Conservation (phyloP, 306 rosid species). For the Trifolium pratense region DNA sequence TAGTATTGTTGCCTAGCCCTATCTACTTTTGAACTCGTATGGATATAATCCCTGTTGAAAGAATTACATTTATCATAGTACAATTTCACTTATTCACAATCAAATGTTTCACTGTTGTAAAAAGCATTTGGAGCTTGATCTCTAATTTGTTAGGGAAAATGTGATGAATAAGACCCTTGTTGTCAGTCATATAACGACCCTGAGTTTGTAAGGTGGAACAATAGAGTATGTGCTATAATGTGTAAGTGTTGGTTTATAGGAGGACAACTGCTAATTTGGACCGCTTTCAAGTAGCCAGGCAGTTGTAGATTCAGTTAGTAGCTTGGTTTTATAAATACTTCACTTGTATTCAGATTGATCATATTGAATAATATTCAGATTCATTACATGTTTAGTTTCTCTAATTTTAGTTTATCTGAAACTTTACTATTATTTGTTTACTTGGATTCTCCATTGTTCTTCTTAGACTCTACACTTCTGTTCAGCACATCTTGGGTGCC, state of each 20-base stretch:
- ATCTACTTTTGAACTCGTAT: background rate
- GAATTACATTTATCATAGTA: background rate
- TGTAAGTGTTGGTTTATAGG: background rate
- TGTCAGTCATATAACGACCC: background rate
- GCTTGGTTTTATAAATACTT: background rate
- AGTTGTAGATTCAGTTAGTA: constrained; percentile 2
- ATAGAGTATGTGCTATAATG: background rate
- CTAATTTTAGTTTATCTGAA: too few relatives aligned
- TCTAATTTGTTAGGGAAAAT: background rate
- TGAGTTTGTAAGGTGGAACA: background rate
- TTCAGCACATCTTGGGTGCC: background rate
- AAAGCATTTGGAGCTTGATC: background rate
- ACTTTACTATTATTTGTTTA: too few relatives aligned
- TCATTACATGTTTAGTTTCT: too few relatives aligned
- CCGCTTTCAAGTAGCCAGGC: background rate
- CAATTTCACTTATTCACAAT: background rate
- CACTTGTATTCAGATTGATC: too few relatives aligned
- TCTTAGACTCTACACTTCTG: too few relatives aligned
- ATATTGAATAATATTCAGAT: too few relatives aligned
- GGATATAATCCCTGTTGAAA: background rate
- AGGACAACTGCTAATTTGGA: background rate
- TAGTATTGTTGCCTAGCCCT: background rate
- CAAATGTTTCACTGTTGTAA: background rate
- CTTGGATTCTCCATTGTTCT: too few relatives aligned
- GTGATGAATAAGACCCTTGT: background rate